Evolutionary conservation across 2,329 filamentous ascomycete genomes (phyloP), one percentile per base, ranked within the genome.

Genomic region (Pyricularia sp.): DNA sequence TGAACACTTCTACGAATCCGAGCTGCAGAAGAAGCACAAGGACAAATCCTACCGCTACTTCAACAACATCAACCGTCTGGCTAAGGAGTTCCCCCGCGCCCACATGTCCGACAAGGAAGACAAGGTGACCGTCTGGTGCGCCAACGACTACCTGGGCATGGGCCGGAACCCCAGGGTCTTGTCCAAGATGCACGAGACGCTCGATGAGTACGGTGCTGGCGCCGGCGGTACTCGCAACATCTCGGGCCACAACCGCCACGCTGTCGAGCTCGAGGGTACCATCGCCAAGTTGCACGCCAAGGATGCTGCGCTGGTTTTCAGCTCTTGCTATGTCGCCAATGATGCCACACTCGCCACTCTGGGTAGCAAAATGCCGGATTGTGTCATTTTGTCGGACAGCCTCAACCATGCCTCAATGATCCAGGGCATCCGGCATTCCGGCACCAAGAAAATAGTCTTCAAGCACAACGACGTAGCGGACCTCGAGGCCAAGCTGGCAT

Each of bases 31-130:
- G 85, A 99, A 99, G 81, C 94, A 96, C 84, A 93, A 96, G 83
- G 94, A 99, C 83, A 97, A 97, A 81, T 97, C 93, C 64, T 99
- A 99, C 81, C 91, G 94, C 73, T 97, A 97, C 81, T 99, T 99
- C 82, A 99, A 99, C 84, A 99, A 99, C 82, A 99, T 99, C 86
- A 99, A 99, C 74, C 92, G 94, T 44, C 83, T 99, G 67, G 94
- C 94, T 69, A 91, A 94, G 79, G 91, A 97, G 69, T 99, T 99
- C 68, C 94, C 94, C 33, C 90, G 90, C 69, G 94, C 94, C 60
- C 94, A 99, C 77, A 96, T 96, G 83, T 84, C 90, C 19, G 86
- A 83, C 66, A 84, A 86, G 73, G 88, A 93, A 66, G 91, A 97
- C 69, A 86, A 86, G 64, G 94, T 99, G 66, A 96, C 93, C 1